Evolutionary conservation across 805 yeast genomes (phyloP).

Genomic region (Cyberlindnera veronae): DNA sequence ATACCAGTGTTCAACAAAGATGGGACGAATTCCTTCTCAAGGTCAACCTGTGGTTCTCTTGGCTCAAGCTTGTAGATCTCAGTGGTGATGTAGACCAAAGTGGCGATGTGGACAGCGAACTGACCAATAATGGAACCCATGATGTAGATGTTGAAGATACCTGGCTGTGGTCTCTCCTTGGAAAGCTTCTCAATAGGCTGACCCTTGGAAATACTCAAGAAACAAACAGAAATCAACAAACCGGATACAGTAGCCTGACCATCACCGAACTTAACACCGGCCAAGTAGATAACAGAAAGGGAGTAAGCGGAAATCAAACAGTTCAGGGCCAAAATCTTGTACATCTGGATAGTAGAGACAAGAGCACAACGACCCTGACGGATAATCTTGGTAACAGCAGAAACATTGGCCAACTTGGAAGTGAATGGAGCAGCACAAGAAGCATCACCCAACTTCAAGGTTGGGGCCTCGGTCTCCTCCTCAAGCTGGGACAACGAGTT

Average conservation of each 20-base stretch:
- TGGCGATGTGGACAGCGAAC: conserved; percentile 85
- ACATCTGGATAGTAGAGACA: conserved; percentile 97
- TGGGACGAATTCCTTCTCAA: conserved; percentile 85
- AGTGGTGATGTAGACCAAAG: conserved; percentile 76
- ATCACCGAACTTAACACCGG: conserved; percentile 98
- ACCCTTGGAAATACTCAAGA: conserved; percentile 92
- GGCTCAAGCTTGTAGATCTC: conserved; percentile 90
- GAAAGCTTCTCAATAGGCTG: conserved; percentile 85
- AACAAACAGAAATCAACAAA: conserved; percentile 84
- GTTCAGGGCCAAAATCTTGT: conserved; percentile 93
- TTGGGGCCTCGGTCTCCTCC: conserved; percentile 80
- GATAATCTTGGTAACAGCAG: conserved; percentile 87
- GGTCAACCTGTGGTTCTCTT: conserved; percentile 83
- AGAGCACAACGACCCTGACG: conserved; percentile 98
- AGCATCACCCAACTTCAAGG: conserved; percentile 94
- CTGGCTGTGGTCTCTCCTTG: conserved; percentile 94
- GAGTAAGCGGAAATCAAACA: conserved; percentile 97
- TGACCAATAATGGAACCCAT: conserved; percentile 98
- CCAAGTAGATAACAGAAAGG: conserved; percentile 85
- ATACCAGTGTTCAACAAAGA: conserved; percentile 94
- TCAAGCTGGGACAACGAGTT: conserved; percentile 51
- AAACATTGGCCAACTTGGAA: conserved; percentile 86
- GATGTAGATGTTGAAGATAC: conserved; percentile 90
- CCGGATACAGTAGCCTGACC: conserved; percentile 98
- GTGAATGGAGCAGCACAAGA: conserved; percentile 99